Evolutionary conservation across 2,329 filamentous ascomycete genomes (phyloP).

Genomic region (Ophiostoma ips): DNA sequence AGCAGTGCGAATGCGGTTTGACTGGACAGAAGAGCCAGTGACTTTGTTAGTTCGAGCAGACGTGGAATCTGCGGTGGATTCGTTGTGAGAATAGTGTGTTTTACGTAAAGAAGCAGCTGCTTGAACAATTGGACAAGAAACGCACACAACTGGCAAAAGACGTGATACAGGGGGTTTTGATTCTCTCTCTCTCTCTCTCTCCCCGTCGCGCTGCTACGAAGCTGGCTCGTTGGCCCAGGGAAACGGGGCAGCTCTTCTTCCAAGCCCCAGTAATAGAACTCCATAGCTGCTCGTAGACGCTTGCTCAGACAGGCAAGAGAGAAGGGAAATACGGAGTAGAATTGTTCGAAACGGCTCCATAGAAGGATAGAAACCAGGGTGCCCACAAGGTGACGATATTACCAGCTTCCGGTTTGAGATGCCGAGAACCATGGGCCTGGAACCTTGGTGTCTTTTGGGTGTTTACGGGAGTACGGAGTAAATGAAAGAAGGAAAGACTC

Average conservation of each 20-base stretch:
- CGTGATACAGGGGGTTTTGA: background rate
- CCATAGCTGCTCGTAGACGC: background rate
- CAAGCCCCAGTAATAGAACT: background rate
- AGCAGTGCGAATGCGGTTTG: no score
- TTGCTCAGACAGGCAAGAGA: background rate
- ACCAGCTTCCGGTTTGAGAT: slow-evolving; percentile 7
- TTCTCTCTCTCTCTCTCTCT: background rate
- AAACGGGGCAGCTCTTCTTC: background rate
- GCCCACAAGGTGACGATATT: background rate
- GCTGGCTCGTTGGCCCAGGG: background rate
- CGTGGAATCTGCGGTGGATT: no score
- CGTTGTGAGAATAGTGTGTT: no score
- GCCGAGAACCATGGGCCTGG: slow-evolving; percentile 9
- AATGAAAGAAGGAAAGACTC: background rate
- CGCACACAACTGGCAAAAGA: no score
- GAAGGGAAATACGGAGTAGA: background rate
- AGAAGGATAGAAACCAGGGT: background rate
- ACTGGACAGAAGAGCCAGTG: no score
- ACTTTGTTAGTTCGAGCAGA: no score
- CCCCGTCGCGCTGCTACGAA: background rate
- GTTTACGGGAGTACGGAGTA: no score
- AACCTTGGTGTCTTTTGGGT: no score
- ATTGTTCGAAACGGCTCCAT: slow-evolving; percentile 6
- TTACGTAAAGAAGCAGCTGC: no score
- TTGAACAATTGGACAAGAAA: no score